phyloP scores from a whole-genome alignment of 2,329 filamentous ascomycete genomes.

The Aureobasidium sp. region DNA sequence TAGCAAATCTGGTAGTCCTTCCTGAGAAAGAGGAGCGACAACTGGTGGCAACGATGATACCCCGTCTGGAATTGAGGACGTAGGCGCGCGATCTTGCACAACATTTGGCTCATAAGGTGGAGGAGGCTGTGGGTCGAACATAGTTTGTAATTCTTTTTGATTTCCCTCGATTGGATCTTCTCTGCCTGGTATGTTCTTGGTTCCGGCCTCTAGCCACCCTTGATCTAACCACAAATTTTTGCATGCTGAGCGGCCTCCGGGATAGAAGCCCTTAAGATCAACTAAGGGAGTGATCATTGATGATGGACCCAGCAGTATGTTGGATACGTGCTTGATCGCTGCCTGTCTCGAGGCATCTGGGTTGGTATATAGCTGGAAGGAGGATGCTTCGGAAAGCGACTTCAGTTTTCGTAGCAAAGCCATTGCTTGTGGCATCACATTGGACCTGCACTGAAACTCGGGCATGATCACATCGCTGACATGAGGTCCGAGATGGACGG shows the following conservation, averaged over 20 bases:
- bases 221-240: neutral
- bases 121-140: neutral
- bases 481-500: neutral
- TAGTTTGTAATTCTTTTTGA: neutral
- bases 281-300: neutral
- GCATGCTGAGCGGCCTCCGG: constrained; percentile 8
- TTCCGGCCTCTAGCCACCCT: neutral
- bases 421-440: neutral
- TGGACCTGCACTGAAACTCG: neutral
- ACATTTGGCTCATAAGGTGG: constrained; percentile 2
- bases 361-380: constrained; percentile 1
- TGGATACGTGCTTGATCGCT: neutral
- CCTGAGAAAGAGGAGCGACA: neutral
- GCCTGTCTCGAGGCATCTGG: neutral
- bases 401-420: neutral
- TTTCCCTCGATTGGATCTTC: neutral
- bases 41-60: neutral
- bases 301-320: neutral
- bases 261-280: neutral
- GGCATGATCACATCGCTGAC: constrained; percentile 3
- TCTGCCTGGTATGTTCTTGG: neutral
- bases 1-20: neutral
- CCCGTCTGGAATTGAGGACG: neutral
- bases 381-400: neutral
- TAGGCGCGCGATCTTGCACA: neutral